These are phyloP conservation scores for Fomitopsis pinicola DNA, from an alignment of 1,284 basidiomycete genomes.

Conservation along the genomic window DNA sequence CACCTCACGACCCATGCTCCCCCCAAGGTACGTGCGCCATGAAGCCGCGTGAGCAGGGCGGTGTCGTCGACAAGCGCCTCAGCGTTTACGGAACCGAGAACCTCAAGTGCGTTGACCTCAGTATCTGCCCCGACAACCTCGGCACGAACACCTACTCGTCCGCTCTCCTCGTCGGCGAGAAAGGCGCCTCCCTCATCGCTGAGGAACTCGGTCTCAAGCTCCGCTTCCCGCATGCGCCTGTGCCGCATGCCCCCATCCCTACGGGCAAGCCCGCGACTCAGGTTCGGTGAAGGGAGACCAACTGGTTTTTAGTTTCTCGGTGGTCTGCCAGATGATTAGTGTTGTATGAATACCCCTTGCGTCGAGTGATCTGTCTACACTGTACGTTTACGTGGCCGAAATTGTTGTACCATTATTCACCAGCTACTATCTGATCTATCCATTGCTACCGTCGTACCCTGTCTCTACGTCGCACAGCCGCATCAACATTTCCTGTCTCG, in stretches of 20 bases:
- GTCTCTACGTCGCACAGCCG: too few species aligned
- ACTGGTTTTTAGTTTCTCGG: too few species aligned
- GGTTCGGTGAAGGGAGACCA: constrained; percentile 19
- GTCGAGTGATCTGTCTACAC: too few species aligned
- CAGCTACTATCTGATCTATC: too few species aligned
- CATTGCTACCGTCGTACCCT: too few species aligned
- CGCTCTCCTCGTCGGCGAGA: constrained; percentile 65
- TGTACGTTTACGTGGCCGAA: too few species aligned
- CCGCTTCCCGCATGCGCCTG: constrained; percentile 58
- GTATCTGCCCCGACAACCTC: constrained; percentile 69
- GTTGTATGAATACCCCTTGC: too few species aligned
- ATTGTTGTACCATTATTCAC: too few species aligned
- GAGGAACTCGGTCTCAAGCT: constrained; percentile 66
- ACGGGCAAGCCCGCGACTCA: constrained; percentile 51
- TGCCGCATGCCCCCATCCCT: constrained; percentile 64
- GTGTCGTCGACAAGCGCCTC: constrained; percentile 69
- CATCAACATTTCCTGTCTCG: too few species aligned
- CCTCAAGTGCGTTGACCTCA: constrained; percentile 64
- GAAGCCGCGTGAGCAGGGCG: constrained; percentile 74
- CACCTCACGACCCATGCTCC: constrained; percentile 48
- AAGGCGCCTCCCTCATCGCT: constrained; percentile 57
- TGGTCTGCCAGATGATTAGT: too few species aligned
- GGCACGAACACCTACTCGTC: constrained; percentile 73
- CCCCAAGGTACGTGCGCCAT: constrained; percentile 45
- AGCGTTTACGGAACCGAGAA: constrained; percentile 73